These are phyloP conservation scores for Cornus florida DNA, from an alignment of 148 eudicot species.

Conservation along the genomic window DNA sequence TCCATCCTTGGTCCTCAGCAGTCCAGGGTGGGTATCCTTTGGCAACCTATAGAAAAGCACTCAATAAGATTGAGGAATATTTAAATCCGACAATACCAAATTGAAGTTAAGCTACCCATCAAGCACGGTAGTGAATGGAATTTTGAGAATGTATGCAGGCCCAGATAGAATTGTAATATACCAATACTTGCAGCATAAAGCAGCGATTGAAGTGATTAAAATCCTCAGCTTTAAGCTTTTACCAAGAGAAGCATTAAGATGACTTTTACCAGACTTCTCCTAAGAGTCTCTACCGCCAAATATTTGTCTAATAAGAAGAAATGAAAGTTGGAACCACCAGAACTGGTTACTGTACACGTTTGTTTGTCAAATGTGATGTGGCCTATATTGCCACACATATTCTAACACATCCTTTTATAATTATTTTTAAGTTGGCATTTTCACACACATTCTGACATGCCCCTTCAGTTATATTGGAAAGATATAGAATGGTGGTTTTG, in stretches of 20 bases:
- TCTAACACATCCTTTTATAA: too few species aligned
- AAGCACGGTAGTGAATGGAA: neutral
- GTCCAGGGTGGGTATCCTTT: conserved; percentile 81
- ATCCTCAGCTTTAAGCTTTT: neutral
- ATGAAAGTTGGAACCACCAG: neutral
- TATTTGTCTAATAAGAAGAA: neutral
- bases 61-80: neutral
- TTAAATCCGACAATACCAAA: neutral
- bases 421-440: too few species aligned
- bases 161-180: neutral
- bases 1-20: conserved; percentile 60
- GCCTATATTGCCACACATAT: too few species aligned
- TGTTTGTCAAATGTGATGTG: too few species aligned
- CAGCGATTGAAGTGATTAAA: neutral
- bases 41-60: conserved; percentile 55
- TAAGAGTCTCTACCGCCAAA: neutral
- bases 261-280: neutral
- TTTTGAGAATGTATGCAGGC: too few species aligned
- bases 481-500: too few species aligned
- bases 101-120: neutral
- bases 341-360: neutral
- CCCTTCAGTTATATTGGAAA: too few species aligned
- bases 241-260: neutral
- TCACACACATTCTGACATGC: too few species aligned
- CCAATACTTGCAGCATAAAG: neutral